Conservation (phyloP, 495 filamentous ascomycete genomes). For the Podospora pseudopauciseta region DNA sequence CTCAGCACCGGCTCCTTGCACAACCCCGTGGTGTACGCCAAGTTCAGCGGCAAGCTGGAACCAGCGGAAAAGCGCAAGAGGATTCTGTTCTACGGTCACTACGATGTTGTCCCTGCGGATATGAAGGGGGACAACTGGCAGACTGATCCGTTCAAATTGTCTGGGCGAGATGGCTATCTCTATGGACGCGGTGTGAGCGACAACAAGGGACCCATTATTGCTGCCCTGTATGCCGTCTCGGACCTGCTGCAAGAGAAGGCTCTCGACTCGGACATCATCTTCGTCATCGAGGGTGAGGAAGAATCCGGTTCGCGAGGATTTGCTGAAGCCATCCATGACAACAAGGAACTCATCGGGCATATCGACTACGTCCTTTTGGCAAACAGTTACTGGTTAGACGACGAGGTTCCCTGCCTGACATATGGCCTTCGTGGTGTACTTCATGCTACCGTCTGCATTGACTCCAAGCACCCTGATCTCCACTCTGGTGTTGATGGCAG, state of each 20-base stretch:
- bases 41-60: constrained; percentile 67
- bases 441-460: constrained; percentile 82
- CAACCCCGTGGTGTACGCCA: constrained; percentile 88
- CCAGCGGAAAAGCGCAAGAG: constrained; percentile 63
- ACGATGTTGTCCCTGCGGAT: constrained; percentile 95
- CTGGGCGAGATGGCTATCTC: constrained; percentile 83
- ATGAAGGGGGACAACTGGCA: constrained; percentile 75
- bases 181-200: constrained; percentile 97
- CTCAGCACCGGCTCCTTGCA: constrained; percentile 65
- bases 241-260: constrained; percentile 75
- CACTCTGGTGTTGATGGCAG: constrained; percentile 96
- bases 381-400: constrained; percentile 98
- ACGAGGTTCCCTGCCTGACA: constrained; percentile 89
- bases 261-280: constrained; percentile 81
- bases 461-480: constrained; percentile 81
- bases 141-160: constrained; percentile 78
- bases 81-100: constrained; percentile 95
- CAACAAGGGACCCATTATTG: constrained; percentile 93
- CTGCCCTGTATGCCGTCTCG: constrained; percentile 86
- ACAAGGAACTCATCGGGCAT: constrained; percentile 81
- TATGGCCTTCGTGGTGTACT: constrained; percentile 94
- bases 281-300: constrained; percentile 95
- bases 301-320: constrained; percentile 92
- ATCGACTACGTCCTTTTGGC: constrained; percentile 92
- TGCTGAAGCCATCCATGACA: constrained; percentile 66